A percentile compares a stretch with the other conserved stretches of the same genome.
phyloP scores from a whole-genome alignment of 352 stramenopile species.

The Pythium myriotylum region DNA sequence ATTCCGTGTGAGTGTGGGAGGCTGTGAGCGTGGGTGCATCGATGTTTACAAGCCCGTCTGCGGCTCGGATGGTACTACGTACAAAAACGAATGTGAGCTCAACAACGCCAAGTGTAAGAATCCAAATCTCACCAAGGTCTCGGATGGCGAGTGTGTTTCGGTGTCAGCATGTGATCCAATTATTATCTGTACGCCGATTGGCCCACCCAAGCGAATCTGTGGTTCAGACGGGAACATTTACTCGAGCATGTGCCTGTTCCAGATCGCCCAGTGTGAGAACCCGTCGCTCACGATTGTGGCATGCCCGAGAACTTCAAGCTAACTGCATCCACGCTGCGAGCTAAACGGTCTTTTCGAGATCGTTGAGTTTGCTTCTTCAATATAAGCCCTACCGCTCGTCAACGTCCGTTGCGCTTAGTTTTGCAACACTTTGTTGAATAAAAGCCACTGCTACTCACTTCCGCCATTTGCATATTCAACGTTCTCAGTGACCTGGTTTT shows the following conservation, averaged over 20 bases:
- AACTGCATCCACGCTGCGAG: no score
- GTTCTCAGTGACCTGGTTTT: no score
- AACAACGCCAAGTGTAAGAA: slow-evolving; percentile 25
- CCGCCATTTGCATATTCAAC: no score
- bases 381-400: no score
- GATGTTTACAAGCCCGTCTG: slow-evolving; percentile 27
- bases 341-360: no score
- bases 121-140: slow-evolving; percentile 7
- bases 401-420: no score
- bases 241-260: slow-evolving; percentile 47
- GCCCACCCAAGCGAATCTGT: no score
- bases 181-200: no score
- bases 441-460: no score
- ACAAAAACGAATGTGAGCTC: slow-evolving; percentile 31
- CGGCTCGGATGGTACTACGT: slow-evolving; percentile 33
- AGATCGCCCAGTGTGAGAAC: slow-evolving; percentile 34
- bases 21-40: slow-evolving; percentile 14
- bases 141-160: slow-evolving; percentile 27
- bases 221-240: slow-evolving; percentile 57
- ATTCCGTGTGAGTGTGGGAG: neutral
- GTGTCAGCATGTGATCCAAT: no score
- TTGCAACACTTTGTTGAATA: no score
- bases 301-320: slow-evolving; percentile 2
- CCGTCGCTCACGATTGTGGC: neutral
- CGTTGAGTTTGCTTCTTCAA: no score